phyloP scores from a whole-genome alignment of 139 green algal genomes.

The Tetraselmis chui region DNA sequence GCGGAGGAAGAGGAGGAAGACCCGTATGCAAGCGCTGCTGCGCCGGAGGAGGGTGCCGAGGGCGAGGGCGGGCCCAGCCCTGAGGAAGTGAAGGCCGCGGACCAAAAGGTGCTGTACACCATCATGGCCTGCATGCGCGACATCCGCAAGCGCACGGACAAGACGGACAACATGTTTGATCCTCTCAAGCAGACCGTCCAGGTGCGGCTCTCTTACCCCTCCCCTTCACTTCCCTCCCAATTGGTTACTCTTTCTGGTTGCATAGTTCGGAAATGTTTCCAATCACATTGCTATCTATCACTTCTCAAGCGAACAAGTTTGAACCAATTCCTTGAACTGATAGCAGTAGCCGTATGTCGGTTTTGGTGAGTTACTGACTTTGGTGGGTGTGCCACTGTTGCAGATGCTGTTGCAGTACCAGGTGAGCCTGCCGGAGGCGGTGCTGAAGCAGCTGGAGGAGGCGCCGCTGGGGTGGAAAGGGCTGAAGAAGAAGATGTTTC shows the following conservation, averaged over 20 bases:
- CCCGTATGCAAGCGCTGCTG: conserved; percentile 19
- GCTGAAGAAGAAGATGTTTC: conserved; percentile 85
- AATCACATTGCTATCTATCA: no score
- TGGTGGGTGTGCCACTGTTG: conserved; percentile 3
- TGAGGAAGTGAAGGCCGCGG: conserved; percentile 31
- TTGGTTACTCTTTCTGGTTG: no score
- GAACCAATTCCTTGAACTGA: conserved; percentile 3
- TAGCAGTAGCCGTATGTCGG: no score
- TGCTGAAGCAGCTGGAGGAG: conserved; percentile 60
- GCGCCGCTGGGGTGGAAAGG: conserved; percentile 42
- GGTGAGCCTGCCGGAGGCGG: conserved; percentile 22
- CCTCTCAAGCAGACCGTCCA: conserved; percentile 64
- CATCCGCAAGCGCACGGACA: conserved; percentile 65
- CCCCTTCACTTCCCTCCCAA: no score
- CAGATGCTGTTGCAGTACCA: conserved; percentile 11
- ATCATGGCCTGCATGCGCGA: conserved; percentile 83
- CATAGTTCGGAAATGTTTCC: no score
- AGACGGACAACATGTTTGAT: conserved; percentile 79
- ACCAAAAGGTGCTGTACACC: conserved; percentile 55
- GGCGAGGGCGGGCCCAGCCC: neutral
- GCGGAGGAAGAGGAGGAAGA: conserved; percentile 3
- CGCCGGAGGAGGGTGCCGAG: conserved; percentile 11
- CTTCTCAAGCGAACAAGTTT: no score
- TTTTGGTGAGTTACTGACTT: no score
- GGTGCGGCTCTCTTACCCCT: no score